Base-by-base conservation (phyloP, 2,329 filamentous ascomycete genomes). In the Ophiosphaerella narmari region DNA sequence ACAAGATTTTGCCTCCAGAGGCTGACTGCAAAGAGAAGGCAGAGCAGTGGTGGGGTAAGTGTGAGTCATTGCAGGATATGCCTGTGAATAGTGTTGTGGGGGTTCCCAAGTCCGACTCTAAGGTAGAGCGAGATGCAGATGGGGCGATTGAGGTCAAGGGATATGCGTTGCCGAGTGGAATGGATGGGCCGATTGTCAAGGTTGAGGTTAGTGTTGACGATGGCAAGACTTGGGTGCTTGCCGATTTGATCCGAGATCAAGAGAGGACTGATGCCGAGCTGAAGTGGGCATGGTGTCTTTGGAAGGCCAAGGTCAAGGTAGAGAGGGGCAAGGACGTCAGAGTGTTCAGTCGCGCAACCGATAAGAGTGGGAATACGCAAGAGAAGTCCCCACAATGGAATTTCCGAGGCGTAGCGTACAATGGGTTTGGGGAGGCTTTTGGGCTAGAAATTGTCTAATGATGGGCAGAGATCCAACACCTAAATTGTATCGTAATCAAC, bases 271-370 rank as follows among this genome's bases (percentile, higher is more conserved):
- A 58, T 2, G 59, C 55, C 18, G 74, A 73, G 9, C 57, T 74
- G 54, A 82, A 77, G 55, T 84, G 82, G 83, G 76, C 77, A 37
- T 86, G 82, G 83, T 75, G 76, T 38, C 62, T 86, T 32, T 86
- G 82, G 82, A 75, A 67, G 48, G 76, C 74, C 1, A 68, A 65
- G 11, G 65, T 82, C n/a, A 65, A 59, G 26, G 57, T 80, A 13
- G 70, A 74, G 39, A 72, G 66, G 40, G 77, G 80, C 0, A 61
- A 67, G 14, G 69, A 69, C 9, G 75, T 67, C 46, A 77, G 63
- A 34, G 74, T 86, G n/a, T 71, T 79, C 51, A 82, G 81, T 63
- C 75, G 80, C 32, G 82, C 82, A 1, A 81, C 76, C 5, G 83
- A 86, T 70, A 70, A 60, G 34, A 78, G 71, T 23, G 81, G 82